These are phyloP conservation scores for Candida stauntonica DNA, from an alignment of 805 yeast genomes.

Conservation along the genomic window DNA sequence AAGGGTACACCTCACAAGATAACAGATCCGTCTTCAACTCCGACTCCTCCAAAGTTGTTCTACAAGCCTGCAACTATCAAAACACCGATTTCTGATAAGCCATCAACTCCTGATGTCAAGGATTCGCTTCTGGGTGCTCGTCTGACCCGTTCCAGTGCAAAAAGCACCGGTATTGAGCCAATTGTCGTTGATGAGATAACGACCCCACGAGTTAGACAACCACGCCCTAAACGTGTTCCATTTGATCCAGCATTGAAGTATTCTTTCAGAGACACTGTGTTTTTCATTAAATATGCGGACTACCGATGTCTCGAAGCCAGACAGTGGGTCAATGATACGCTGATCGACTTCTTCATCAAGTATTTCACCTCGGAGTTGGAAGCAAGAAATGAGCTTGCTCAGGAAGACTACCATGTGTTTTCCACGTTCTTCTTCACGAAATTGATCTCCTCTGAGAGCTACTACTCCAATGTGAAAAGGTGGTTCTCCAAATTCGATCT, in stretches of 20 bases:
- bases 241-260: slow-evolving; percentile 41
- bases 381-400: slow-evolving; percentile 27
- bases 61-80: slow-evolving; percentile 1
- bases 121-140: background rate
- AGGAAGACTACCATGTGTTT: slow-evolving; percentile 49
- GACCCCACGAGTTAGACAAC: background rate
- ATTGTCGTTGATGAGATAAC: slow-evolving; percentile 7
- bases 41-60: slow-evolving; percentile 4
- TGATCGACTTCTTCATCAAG: slow-evolving; percentile 79
- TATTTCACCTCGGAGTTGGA: slow-evolving; percentile 42
- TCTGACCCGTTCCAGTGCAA: background rate
- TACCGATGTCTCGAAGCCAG: slow-evolving; percentile 73
- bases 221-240: background rate
- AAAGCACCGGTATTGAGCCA: slow-evolving; percentile 1
- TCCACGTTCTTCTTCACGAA: slow-evolving; percentile 82
- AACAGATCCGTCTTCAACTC: background rate
- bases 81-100: background rate
- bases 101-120: too few relatives aligned
- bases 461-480: slow-evolving; percentile 60
- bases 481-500: slow-evolving; percentile 77
- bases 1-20: background rate
- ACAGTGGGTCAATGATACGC: slow-evolving; percentile 85
- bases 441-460: slow-evolving; percentile 40
- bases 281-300: slow-evolving; percentile 63
- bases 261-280: slow-evolving; percentile 48